phyloP scores from a whole-genome alignment of 805 yeast genomes.

The Nakazawaea ishiwadae region DNA sequence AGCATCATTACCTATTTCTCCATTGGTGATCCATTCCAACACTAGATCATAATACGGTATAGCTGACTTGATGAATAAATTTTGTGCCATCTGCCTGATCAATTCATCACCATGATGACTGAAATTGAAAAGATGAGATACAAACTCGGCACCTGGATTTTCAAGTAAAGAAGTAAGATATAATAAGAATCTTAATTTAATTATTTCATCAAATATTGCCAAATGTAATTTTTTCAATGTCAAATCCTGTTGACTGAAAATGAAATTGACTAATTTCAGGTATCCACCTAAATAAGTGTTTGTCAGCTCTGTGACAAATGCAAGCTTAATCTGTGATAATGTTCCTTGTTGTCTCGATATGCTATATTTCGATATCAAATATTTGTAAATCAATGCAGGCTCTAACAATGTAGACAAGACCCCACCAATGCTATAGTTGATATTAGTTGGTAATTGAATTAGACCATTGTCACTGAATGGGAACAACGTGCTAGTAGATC shows the following conservation, averaged over 20 bases:
- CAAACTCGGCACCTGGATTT: conserved; percentile 36
- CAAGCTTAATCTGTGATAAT: conserved; percentile 54
- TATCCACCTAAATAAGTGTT: conserved; percentile 33
- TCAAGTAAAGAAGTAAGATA: conserved; percentile 25
- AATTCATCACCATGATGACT: conserved; percentile 61
- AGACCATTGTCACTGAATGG: conserved; percentile 31
- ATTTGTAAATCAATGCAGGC: conserved; percentile 62
- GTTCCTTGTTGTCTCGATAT: conserved; percentile 19
- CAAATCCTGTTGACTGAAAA: conserved; percentile 27
- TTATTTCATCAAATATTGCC: conserved; percentile 44
- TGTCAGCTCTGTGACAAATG: conserved; percentile 48
- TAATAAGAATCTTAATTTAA: conserved; percentile 53
- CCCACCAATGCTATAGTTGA: conserved; percentile 54
- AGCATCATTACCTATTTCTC: conserved; percentile 39
- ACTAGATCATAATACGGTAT: conserved; percentile 59
- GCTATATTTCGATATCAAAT: conserved; percentile 31
- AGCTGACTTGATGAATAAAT: conserved; percentile 40
- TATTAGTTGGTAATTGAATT: conserved; percentile 41
- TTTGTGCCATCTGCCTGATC: conserved; percentile 37
- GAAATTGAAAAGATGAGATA: conserved; percentile 46
- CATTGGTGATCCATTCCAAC: conserved; percentile 64
- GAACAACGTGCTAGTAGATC: conserved; percentile 55
- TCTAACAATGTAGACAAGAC: conserved; percentile 57
- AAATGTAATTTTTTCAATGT: conserved; percentile 31
- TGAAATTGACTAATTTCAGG: conserved; percentile 29